phyloP scores from a whole-genome alignment of 164 flowering plant species.

The Liriodendron chinense region DNA sequence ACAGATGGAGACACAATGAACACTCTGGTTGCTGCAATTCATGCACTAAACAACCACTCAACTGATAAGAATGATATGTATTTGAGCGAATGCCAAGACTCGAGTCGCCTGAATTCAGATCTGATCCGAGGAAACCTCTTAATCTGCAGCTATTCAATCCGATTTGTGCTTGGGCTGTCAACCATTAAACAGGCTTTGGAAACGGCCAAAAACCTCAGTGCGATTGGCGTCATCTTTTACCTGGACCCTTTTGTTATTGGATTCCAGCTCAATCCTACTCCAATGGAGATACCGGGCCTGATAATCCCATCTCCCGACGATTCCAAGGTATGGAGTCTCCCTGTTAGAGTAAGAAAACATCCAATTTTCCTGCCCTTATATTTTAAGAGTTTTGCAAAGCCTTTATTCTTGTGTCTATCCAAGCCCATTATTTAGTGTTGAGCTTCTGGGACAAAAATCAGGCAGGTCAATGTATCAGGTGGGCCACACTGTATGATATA shows the following conservation, averaged over 20 bases:
- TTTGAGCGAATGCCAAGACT: constrained; percentile 88
- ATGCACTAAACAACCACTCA: constrained; percentile 70
- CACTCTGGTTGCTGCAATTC: constrained; percentile 67
- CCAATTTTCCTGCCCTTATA: background rate
- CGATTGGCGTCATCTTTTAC: constrained; percentile 84
- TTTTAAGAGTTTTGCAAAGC: too few species aligned
- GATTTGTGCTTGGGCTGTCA: constrained; percentile 90
- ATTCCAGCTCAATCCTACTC: constrained; percentile 87
- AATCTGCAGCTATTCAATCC: constrained; percentile 92
- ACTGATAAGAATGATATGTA: constrained; percentile 53
- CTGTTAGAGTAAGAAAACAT: background rate
- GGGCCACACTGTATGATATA: background rate
- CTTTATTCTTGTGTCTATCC: background rate
- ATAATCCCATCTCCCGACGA: constrained; percentile 81
- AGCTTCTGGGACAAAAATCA: background rate
- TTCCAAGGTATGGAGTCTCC: constrained; percentile 62
- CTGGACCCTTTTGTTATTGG: constrained; percentile 96
- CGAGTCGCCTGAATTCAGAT: constrained; percentile 49
- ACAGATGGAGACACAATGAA: constrained; percentile 45
- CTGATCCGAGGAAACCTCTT: constrained; percentile 75
- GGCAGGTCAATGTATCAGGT: background rate
- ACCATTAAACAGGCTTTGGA: constrained; percentile 76
- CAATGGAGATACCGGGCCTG: constrained; percentile 81
- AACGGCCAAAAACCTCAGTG: constrained; percentile 79
- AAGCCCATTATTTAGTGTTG: background rate